Evolutionary conservation across 2,329 filamentous ascomycete genomes (phyloP).

Genomic region (Diaporthe velutina): DNA sequence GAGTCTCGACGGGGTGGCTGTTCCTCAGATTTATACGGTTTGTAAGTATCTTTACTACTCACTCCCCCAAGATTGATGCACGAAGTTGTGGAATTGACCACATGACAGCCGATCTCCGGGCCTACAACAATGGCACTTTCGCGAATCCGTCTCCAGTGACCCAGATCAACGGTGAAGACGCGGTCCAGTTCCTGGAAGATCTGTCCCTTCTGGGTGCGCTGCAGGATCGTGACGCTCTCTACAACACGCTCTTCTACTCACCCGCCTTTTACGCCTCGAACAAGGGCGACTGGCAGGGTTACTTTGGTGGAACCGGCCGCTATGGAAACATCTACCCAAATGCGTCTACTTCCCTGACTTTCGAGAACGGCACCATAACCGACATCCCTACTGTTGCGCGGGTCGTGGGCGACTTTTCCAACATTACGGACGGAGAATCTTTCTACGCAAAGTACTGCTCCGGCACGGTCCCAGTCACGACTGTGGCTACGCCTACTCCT

Average conservation of each 20-base stretch:
- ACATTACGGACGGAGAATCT: constrained; percentile 49
- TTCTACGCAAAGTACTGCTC: constrained; percentile 47
- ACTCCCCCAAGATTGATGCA: no score
- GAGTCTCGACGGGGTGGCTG: constrained; percentile 24
- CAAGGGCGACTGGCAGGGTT: constrained; percentile 46
- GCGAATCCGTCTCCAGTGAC: constrained; percentile 45
- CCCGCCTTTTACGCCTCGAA: constrained; percentile 40
- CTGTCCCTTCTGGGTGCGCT: constrained; percentile 50
- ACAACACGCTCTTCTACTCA: constrained; percentile 57
- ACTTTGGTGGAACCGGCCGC: constrained; percentile 53
- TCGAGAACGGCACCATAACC: constrained; percentile 53
- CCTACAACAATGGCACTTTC: constrained; percentile 25
- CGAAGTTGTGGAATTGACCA: background rate
- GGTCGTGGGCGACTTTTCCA: constrained; percentile 50
- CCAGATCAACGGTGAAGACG: constrained; percentile 49
- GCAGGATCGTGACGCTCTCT: constrained; percentile 56
- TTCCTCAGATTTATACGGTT: constrained; percentile 22
- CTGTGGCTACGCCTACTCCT: constrained; percentile 31
- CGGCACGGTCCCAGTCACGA: constrained; percentile 34
- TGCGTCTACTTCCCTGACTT: constrained; percentile 53
- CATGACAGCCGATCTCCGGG: constrained; percentile 26
- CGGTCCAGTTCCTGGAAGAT: constrained; percentile 45
- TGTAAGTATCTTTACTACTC: background rate
- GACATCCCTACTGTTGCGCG: constrained; percentile 50
- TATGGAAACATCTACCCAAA: constrained; percentile 54